phyloP scores from a whole-genome alignment of 2,329 filamentous ascomycete genomes.

The Cercospora janseana region DNA sequence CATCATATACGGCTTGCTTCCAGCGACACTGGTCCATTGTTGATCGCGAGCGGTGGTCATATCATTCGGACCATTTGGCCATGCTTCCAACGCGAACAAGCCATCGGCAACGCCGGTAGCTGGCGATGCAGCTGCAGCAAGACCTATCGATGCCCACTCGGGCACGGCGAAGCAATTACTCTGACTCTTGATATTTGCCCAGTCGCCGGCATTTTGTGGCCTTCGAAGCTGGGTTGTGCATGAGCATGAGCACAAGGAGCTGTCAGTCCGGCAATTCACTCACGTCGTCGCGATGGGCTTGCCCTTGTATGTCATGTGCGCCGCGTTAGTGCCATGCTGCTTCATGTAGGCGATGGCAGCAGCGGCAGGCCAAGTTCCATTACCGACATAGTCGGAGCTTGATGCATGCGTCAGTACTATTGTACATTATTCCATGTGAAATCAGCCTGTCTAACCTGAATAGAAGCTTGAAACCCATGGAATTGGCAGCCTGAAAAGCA shows the following conservation, averaged over 20 bases:
- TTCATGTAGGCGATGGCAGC: conserved; percentile 47
- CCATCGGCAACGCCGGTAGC: conserved; percentile 42
- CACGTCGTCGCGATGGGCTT: conserved; percentile 54
- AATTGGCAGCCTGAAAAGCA: conserved; percentile 44
- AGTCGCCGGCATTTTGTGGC: conserved; percentile 45
- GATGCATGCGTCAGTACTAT: background rate
- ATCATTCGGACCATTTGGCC: conserved; percentile 52
- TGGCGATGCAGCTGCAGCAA: conserved; percentile 14
- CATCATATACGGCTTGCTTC: conserved; percentile 51
- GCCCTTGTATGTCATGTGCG: conserved; percentile 51
- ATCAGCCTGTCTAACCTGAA: conserved; percentile 41
- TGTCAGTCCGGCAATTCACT: background rate
- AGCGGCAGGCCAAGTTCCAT: conserved; percentile 40
- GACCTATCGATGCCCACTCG: conserved; percentile 48
- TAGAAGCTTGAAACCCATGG: conserved; percentile 52
- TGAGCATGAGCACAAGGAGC: background rate
- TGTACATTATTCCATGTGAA: background rate
- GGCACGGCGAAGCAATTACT: conserved; percentile 48
- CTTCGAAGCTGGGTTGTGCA: conserved; percentile 44
- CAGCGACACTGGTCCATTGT: conserved; percentile 41
- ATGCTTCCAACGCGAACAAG: conserved; percentile 52
- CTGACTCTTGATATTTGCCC: conserved; percentile 44
- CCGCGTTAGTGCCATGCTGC: conserved; percentile 45
- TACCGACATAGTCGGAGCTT: conserved; percentile 54
- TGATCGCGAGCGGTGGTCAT: conserved; percentile 48